Conservation (phyloP, 441 rosid genomes). For the Croton laevigatus region DNA sequence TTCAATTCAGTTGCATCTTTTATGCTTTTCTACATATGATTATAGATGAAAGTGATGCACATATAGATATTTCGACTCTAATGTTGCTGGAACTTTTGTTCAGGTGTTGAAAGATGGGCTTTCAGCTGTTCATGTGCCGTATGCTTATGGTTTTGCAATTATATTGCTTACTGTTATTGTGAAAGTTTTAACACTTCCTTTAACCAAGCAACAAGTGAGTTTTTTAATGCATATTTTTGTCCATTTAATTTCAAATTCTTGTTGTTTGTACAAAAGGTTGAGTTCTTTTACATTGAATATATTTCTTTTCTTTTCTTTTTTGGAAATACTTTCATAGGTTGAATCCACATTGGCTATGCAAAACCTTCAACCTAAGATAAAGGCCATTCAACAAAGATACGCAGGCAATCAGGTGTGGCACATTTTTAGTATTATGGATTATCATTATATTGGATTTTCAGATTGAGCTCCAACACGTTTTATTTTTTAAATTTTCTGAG, state of each 20-base stretch:
- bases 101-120: conserved; percentile 86
- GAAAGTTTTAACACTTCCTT: conserved; percentile 69
- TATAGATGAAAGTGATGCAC: no score
- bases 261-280: neutral
- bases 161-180: conserved; percentile 81
- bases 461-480: conserved; percentile 11
- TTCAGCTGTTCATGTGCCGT: conserved; percentile 70
- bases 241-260: neutral
- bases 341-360: conserved; percentile 97
- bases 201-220: conserved; percentile 84
- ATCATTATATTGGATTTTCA: conserved; percentile 11
- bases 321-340: conserved; percentile 43
- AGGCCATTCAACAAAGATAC: conserved; percentile 96
- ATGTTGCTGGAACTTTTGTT: conserved; percentile 2
- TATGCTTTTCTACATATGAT: no score
- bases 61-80: neutral
- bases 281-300: neutral
- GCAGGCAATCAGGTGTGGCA: conserved; percentile 82
- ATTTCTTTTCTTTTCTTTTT: neutral
- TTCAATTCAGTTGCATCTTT: neutral
- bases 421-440: neutral
- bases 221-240: neutral
- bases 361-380: conserved; percentile 91
- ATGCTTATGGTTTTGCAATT: conserved; percentile 87
- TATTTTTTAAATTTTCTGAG: neutral